phyloP scores from a whole-genome alignment of 2,329 filamentous ascomycete genomes.

The Westerdykella ornata region DNA sequence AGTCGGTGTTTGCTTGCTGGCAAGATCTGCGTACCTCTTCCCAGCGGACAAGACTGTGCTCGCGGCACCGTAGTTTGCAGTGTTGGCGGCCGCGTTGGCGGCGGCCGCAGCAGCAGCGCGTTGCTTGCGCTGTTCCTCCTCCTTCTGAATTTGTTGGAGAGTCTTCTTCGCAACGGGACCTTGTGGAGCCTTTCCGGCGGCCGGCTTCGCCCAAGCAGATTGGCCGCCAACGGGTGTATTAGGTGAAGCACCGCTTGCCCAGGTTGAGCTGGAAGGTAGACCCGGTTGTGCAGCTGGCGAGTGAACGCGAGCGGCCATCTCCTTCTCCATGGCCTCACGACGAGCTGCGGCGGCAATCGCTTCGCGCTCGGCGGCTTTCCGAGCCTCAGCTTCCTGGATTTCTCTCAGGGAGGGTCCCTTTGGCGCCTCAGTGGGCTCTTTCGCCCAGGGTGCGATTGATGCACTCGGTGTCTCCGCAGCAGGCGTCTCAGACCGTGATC shows the following conservation, averaged over 20 bases:
- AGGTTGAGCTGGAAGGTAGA: constrained; percentile 80
- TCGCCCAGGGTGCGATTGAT: constrained; percentile 90
- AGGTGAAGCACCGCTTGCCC: constrained; percentile 70
- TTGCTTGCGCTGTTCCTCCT: constrained; percentile 86
- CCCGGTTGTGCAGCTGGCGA: constrained; percentile 60
- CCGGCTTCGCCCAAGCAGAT: constrained; percentile 58
- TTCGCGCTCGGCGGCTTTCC: constrained; percentile 83
- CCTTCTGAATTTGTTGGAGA: constrained; percentile 89
- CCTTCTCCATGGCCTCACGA: constrained; percentile 72
- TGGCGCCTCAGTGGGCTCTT: constrained; percentile 64
- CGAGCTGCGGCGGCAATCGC: constrained; percentile 71
- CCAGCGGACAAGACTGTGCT: constrained; percentile 46
- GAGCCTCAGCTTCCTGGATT: constrained; percentile 92
- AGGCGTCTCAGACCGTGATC: constrained; percentile 74
- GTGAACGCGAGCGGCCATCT: constrained; percentile 59
- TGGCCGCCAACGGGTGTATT: constrained; percentile 49
- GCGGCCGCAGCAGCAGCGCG: constrained; percentile 54
- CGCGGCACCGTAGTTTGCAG: constrained; percentile 39
- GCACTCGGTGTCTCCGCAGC: constrained; percentile 57
- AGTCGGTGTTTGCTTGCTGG: constrained; percentile 61
- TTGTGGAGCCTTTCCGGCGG: constrained; percentile 45
- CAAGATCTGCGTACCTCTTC: constrained; percentile 92
- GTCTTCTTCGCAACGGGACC: constrained; percentile 66
- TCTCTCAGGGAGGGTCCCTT: constrained; percentile 91
- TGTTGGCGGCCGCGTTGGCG: constrained; percentile 39